Evolutionary conservation across 2,329 filamentous ascomycete genomes (phyloP).

Genomic region (Zasmidium angulare): DNA sequence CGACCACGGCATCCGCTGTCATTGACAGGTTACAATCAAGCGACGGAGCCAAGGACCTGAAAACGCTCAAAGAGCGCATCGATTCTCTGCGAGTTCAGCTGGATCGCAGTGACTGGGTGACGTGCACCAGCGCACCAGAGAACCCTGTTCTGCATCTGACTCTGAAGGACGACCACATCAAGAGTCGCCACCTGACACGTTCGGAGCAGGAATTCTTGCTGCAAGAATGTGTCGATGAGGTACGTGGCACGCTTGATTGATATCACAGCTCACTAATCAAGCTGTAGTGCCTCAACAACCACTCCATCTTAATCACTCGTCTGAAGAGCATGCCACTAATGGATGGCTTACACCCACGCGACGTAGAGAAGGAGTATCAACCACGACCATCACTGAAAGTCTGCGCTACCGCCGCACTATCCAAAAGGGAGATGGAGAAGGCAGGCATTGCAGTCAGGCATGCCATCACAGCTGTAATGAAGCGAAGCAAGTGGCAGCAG

Average conservation of each 20-base stretch:
- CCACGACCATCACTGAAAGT: conserved; percentile 81
- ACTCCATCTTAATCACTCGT: conserved; percentile 75
- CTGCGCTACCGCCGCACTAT: conserved; percentile 80
- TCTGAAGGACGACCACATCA: conserved; percentile 78
- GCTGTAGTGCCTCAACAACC: conserved; percentile 74
- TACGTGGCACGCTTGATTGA: conserved; percentile 44
- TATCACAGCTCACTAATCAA: background rate
- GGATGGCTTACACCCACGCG: conserved; percentile 62
- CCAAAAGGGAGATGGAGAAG: conserved; percentile 94
- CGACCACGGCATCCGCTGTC: conserved; percentile 89
- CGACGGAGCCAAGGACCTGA: conserved; percentile 76
- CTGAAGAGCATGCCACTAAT: conserved; percentile 70
- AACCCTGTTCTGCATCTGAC: conserved; percentile 84
- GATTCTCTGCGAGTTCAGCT: conserved; percentile 80
- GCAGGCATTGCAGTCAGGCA: conserved; percentile 85
- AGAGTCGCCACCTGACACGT: conserved; percentile 62
- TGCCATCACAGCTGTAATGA: conserved; percentile 89
- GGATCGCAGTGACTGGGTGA: conserved; percentile 88
- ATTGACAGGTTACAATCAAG: conserved; percentile 70
- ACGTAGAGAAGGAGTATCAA: conserved; percentile 61
- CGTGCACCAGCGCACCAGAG: conserved; percentile 74
- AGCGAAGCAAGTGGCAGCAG: conserved; percentile 36
- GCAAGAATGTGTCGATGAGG: conserved; percentile 84
- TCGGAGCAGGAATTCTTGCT: conserved; percentile 79
- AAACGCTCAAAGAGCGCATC: conserved; percentile 78